Base-by-base conservation (phyloP, 2,329 filamentous ascomycete genomes). In the Phialocephala sp. region DNA sequence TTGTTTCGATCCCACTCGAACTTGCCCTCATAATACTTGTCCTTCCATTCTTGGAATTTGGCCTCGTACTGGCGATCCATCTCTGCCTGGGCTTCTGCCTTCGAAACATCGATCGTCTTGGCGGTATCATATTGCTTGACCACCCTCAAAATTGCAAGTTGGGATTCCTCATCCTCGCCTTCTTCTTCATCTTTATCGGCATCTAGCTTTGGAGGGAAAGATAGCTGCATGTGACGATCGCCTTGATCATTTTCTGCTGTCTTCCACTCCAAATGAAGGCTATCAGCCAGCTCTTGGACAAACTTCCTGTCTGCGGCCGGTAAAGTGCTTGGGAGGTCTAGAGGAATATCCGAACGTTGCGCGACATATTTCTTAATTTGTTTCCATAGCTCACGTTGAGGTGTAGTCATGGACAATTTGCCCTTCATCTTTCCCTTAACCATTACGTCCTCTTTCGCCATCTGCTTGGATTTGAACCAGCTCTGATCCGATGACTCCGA, bases 21-120 rank as follows among this genome's bases (percentile, higher is more conserved):
- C 77, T 98, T 99, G 64, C 88, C 87, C 69, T 87, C 83, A 79
- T 99, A 99, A 79, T 99, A 97, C 67, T 91, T 89, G 77, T 96
- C 90, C 81, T 97, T 99, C 95, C 95, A 99, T 64, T 89, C 87
- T 68, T 89, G 83, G 76, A 98, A 98, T 76, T 96, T 97, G 71
- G 91, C 83, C 73, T 97, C 89, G 77, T 99, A 99, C 72, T 95
- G 90, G 76, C 90, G 85, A 72, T 97, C 87, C 78, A 94, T 91
- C 20, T 90, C 87, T 59, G 87, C 85, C 76, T 95, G 89, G 18
- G 91, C 91, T 73, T 97, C 91, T 70, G 93, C 91, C 1, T 89
- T 81, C 1, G 91, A 90, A 57, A 92, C 79, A 73, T 98, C 94
- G 45, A 95, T 84, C 27, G 97, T 87, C 74, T 91, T 88, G 24